Percentiles rank a stretch among this genome's conserved stretches.
Evolutionary conservation across 2,329 filamentous ascomycete species (phyloP).

Genomic region (Xylaria sp.): DNA sequence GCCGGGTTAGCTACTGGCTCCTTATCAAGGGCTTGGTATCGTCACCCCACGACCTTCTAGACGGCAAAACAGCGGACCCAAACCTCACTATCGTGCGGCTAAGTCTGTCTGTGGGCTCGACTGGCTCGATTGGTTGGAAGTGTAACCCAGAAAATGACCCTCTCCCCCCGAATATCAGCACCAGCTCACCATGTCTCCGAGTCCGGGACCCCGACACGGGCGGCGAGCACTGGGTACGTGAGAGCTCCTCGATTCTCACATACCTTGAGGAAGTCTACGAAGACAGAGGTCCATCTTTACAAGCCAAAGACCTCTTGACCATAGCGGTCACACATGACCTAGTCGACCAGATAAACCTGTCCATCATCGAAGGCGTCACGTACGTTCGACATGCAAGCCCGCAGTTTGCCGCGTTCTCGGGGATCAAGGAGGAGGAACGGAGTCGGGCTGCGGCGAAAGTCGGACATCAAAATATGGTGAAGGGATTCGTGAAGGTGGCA

Average conservation of each 20-base stretch:
- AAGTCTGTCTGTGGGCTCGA: neutral
- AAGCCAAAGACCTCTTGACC: slow-evolving; percentile 16
- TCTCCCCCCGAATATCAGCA: slow-evolving; percentile 36
- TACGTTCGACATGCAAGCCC: slow-evolving; percentile 39
- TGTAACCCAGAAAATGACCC: slow-evolving; percentile 35
- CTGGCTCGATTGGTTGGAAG: slow-evolving; percentile 10
- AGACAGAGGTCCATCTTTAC: slow-evolving; percentile 1
- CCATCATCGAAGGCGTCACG: slow-evolving; percentile 24
- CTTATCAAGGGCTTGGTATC: slow-evolving; percentile 40
- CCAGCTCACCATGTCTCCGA: slow-evolving; percentile 38
- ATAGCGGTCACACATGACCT: slow-evolving; percentile 35
- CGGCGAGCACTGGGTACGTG: slow-evolving; percentile 36
- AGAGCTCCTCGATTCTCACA: slow-evolving; percentile 38
- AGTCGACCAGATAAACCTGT: slow-evolving; percentile 30
- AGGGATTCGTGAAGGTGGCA: slow-evolving; percentile 35
- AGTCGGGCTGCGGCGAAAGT: slow-evolving; percentile 33
- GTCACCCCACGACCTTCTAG: slow-evolving; percentile 31
- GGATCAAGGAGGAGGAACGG: slow-evolving; percentile 34
- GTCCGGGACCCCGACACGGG: slow-evolving; percentile 29
- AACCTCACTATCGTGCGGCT: slow-evolving; percentile 36
- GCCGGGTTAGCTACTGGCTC: slow-evolving; percentile 42
- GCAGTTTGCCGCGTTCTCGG: slow-evolving; percentile 27
- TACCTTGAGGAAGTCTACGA: slow-evolving; percentile 40
- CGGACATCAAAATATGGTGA: slow-evolving; percentile 27
- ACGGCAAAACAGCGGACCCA: slow-evolving; percentile 31